Evolutionary conservation across 305 asterid species (phyloP), one percentile per base, ranked within the genome.

Genomic region (Galium porrigens): DNA sequence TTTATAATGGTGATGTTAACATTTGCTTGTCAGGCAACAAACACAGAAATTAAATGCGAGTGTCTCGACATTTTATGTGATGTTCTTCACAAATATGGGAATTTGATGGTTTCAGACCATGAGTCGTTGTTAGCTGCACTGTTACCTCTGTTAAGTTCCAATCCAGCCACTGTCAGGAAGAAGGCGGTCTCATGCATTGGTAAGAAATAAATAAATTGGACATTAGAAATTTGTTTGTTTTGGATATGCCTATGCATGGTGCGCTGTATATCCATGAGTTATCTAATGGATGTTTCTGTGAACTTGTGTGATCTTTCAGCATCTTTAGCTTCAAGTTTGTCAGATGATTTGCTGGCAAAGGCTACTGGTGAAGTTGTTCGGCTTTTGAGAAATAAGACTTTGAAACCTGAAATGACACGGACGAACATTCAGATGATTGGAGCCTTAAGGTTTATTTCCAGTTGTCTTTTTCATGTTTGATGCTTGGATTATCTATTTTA

Each of bases 381-480:
- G 69, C 85, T 85, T 74, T 81, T 90, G 75, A 79, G 72, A 77
- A 85, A 74, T 55, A 84, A 79, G 74, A 61, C 81, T 32, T 65
- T 79, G 48, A 94, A 94, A 72, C 80, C 96, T 62, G 99, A 94
- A 65, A 80, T 90, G 77, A 80, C 87, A 1, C 92, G 99, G 61
- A 94, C 99, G 65, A 86, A 88, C 82, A 94, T 94, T 76, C 97
- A 90, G 82, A 90, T 94, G 97, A 85, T 90, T 64, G 99, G 99
- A 72, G 97, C 99, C 65, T 75, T 94, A 59, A 94, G 97, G 97
- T 90, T 75, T 63, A 58, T 65, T 59, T 48, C 44, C 8, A 6
- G 20, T 14, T 52, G 6, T 49, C 30, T 30, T 20, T 58, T 57
- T 71, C 70, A 51, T 49, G 30, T 57, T 73, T 75, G 68, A 67